Evolutionary conservation across 2,329 filamentous ascomycete genomes (phyloP).

Genomic region (Mycosphaerella sp.): DNA sequence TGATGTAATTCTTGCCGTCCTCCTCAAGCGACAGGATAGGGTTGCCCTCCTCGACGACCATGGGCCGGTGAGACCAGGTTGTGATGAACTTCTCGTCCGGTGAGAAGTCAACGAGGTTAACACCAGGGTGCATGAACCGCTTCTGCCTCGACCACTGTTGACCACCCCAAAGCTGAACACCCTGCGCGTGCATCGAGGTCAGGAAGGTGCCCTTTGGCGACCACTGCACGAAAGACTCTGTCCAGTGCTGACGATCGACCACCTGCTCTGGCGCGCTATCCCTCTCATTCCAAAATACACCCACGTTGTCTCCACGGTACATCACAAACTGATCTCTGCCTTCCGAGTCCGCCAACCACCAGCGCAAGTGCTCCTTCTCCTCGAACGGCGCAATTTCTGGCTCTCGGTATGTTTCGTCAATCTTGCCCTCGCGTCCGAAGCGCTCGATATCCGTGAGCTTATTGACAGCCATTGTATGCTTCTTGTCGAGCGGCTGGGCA

Average conservation of each 20-base stretch:
- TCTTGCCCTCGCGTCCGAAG: constrained; percentile 85
- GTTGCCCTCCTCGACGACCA: constrained; percentile 84
- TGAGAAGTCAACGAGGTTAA: constrained; percentile 95
- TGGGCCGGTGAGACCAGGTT: constrained; percentile 93
- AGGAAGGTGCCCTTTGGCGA: constrained; percentile 91
- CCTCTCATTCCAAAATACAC: constrained; percentile 98
- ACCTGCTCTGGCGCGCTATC: constrained; percentile 80
- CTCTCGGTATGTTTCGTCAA: constrained; percentile 82
- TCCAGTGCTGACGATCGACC: constrained; percentile 93
- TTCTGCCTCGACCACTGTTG: constrained; percentile 82
- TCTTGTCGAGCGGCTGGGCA: constrained; percentile 86
- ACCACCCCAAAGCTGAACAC: constrained; percentile 96
- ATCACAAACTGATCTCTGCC: constrained; percentile 94
- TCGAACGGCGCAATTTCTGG: constrained; percentile 78
- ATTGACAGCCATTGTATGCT: constrained; percentile 90
- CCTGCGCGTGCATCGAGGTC: constrained; percentile 89
- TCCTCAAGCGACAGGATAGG: constrained; percentile 71
- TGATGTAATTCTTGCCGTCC: constrained; percentile 98
- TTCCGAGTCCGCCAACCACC: constrained; percentile 82
- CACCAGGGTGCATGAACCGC: constrained; percentile 89
- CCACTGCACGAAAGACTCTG: constrained; percentile 97
- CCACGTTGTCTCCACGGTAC: constrained; percentile 85
- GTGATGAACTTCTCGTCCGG: constrained; percentile 87
- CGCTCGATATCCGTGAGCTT: constrained; percentile 98
- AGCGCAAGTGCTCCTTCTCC: constrained; percentile 90